Conservation (phyloP, 257 asterid species). For the Verbena officinalis region DNA sequence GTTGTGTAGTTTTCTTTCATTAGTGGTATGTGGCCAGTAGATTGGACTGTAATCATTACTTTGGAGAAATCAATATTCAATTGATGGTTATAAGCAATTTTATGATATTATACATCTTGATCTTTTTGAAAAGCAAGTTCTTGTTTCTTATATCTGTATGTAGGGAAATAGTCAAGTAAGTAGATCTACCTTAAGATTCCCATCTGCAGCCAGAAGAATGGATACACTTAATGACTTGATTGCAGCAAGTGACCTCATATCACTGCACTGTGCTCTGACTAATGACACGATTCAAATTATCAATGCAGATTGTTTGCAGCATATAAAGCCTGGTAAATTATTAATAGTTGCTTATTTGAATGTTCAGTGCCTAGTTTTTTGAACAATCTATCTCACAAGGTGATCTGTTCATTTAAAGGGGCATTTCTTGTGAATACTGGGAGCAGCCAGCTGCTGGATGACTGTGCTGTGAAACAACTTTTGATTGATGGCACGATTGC, state of each 20-base stretch:
- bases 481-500: constrained; percentile 94
- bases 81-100: neutral
- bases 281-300: constrained; percentile 88
- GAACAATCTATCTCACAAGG: constrained; percentile 31
- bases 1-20: neutral
- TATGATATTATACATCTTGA: neutral
- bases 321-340: constrained; percentile 81
- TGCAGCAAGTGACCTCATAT: constrained; percentile 96
- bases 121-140: neutral
- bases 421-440: constrained; percentile 99
- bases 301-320: constrained; percentile 91
- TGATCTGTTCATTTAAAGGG: constrained; percentile 57
- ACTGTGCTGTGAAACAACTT: constrained; percentile 98
- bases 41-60: constrained; percentile 15
- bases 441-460: constrained; percentile 96
- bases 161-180: constrained; percentile 72
- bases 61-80: constrained; percentile 5
- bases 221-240: constrained; percentile 97
- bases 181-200: constrained; percentile 68
- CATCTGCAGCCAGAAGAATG: constrained; percentile 97
- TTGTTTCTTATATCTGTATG: constrained; percentile 16
- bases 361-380: constrained; percentile 3
- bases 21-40: neutral
- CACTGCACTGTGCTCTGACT: constrained; percentile 91
- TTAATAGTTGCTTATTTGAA: constrained; percentile 11